phyloP scores from a whole-genome alignment of 805 yeast species.

The Hanseniaspora occidentalis region DNA sequence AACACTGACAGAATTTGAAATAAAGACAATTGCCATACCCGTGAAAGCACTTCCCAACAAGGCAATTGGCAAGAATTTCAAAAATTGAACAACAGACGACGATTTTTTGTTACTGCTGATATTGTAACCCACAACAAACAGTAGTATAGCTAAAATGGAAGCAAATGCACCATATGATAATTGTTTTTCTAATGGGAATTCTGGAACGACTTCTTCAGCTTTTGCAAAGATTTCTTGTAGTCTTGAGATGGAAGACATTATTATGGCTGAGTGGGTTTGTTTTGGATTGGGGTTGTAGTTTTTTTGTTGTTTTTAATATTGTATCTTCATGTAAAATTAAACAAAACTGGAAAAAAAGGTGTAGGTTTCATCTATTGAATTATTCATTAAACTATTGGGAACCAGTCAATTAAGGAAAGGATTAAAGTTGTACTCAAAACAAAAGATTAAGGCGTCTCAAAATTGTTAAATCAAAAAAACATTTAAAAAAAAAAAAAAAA shows the following conservation, averaged over 20 bases:
- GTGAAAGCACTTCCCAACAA: background rate
- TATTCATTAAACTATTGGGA: no score
- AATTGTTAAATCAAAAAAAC: no score
- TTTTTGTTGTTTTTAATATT: no score
- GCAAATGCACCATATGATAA: background rate
- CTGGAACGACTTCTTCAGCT: background rate
- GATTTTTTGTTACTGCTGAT: background rate
- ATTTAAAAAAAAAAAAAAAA: no score
- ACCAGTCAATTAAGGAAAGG: no score
- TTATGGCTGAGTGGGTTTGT: no score
- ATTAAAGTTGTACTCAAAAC: no score
- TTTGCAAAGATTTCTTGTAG: background rate
- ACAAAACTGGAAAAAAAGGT: no score
- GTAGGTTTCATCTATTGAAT: no score
- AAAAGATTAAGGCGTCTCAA: no score
- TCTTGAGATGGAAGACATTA: background rate
- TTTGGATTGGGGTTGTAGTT: background rate
- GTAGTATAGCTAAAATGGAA: background rate
- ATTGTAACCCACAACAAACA: background rate
- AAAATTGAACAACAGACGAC: background rate
- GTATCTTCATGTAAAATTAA: no score
- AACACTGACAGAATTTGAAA: slow-evolving; percentile 1
- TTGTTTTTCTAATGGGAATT: background rate
- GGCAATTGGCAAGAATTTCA: slow-evolving; percentile 1
- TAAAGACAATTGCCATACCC: slow-evolving; percentile 1